phyloP scores from a whole-genome alignment of 106 monocot genomes.

The Iris macrosiphon region DNA sequence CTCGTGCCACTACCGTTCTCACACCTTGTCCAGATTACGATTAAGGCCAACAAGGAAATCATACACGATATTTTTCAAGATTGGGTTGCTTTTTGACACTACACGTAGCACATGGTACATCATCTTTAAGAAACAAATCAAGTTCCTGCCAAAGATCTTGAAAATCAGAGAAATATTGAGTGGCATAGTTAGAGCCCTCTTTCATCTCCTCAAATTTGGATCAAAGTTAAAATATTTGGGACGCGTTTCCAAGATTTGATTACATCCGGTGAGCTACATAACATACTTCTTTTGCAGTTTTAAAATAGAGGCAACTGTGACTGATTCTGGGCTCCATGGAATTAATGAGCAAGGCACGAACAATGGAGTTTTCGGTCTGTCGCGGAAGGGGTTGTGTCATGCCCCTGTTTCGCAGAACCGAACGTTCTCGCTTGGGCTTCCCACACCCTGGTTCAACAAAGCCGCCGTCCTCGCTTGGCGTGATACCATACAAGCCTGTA shows the following conservation, averaged over 20 bases:
- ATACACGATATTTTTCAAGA: background rate
- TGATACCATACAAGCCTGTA: no score
- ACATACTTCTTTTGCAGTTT: background rate
- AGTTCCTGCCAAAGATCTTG: background rate
- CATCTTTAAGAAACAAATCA: no score
- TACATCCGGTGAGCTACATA: background rate
- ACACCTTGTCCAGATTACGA: no score
- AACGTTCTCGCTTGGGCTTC: no score
- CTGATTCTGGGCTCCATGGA: background rate
- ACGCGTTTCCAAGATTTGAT: background rate
- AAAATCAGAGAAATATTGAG: background rate
- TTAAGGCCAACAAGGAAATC: no score
- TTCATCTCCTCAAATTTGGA: background rate
- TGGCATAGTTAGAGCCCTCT: background rate
- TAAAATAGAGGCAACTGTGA: background rate
- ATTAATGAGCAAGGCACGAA: no score
- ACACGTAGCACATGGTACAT: no score
- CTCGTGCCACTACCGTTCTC: no score
- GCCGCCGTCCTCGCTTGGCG: no score
- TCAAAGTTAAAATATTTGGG: background rate
- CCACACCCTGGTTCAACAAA: no score
- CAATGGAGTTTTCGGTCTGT: background rate
- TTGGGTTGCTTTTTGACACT: no score
- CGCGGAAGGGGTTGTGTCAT: background rate
- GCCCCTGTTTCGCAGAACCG: no score